Conservation (phyloP, 306 rosid species). For the Malus asiatica region DNA sequence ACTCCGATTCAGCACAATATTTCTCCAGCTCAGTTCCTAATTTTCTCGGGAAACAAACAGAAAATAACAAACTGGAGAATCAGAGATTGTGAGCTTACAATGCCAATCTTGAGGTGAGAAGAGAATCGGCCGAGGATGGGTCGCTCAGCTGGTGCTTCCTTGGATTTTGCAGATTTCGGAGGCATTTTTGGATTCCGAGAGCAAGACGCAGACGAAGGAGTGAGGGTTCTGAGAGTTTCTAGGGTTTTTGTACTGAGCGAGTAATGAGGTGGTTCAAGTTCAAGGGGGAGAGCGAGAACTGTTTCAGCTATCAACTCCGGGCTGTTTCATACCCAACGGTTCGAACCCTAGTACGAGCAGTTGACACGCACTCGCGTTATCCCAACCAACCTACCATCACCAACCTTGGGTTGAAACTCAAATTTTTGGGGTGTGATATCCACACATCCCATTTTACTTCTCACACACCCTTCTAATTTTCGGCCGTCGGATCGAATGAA, state of each 20-base stretch:
- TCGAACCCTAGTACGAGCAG: neutral
- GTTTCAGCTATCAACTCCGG: neutral
- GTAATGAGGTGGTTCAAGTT: neutral
- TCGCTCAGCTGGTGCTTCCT: constrained; percentile 83
- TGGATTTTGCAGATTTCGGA: constrained; percentile 77
- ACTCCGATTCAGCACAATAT: too few species aligned
- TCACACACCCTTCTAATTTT: too few species aligned
- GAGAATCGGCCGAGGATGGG: constrained; percentile 85
- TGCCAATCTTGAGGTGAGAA: constrained; percentile 91
- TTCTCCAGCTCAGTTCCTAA: neutral
- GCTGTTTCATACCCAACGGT: neutral
- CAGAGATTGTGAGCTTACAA: constrained; percentile 30
- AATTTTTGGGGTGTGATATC: too few species aligned
- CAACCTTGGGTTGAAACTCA: too few species aligned
- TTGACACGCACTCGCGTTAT: neutral
- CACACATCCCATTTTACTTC: too few species aligned
- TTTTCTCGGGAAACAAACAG: neutral
- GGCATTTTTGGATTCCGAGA: constrained; percentile 43
- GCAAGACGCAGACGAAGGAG: neutral
- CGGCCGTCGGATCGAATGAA: too few species aligned
- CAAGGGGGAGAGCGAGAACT: neutral
- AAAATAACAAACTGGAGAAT: neutral
- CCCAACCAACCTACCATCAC: too few species aligned
- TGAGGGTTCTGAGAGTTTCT: neutral
- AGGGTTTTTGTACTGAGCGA: constrained; percentile 9